Conservation (phyloP, 2,329 filamentous ascomycete genomes). For the Sphaerulina populicola region DNA sequence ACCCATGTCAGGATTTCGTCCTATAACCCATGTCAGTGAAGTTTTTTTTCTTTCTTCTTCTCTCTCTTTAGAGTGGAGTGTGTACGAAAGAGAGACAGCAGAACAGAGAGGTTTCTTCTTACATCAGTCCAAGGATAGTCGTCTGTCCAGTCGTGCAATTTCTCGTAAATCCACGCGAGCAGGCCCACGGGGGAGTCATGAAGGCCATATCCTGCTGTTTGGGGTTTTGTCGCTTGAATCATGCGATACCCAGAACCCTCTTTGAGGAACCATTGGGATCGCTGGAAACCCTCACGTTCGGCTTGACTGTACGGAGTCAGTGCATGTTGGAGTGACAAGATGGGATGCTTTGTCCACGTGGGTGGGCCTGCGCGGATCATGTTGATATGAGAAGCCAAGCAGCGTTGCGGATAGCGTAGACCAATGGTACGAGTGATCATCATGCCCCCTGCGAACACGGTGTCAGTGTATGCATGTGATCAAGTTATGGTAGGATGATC, state of each 20-base stretch:
- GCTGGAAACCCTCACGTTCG: constrained; percentile 47
- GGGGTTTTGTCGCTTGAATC: constrained; percentile 59
- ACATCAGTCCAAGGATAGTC: constrained; percentile 59
- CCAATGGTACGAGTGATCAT: constrained; percentile 56
- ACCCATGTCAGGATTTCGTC: constrained; percentile 71
- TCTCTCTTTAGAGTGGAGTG: too few relatives aligned
- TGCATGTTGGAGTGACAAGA: constrained; percentile 50
- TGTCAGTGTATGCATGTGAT: not conserved
- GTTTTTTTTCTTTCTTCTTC: too few relatives aligned
- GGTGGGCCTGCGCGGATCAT: constrained; percentile 41
- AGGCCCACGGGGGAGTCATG: constrained; percentile 62
- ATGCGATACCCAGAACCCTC: constrained; percentile 53
- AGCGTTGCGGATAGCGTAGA: constrained; percentile 48
- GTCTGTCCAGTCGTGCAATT: constrained; percentile 69
- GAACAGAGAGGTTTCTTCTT: too few relatives aligned
- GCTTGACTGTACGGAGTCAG: constrained; percentile 46
- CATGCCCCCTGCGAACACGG: constrained; percentile 27
- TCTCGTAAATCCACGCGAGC: constrained; percentile 74
- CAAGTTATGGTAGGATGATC: not conserved
- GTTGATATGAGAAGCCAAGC: constrained; percentile 46
- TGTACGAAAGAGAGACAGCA: too few relatives aligned
- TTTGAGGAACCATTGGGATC: constrained; percentile 49
- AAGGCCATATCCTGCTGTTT: constrained; percentile 62
- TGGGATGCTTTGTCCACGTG: constrained; percentile 45
- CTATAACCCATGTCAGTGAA: too few relatives aligned